phyloP scores from a whole-genome alignment of 148 eudicot genomes.

The Chenopodium album region DNA sequence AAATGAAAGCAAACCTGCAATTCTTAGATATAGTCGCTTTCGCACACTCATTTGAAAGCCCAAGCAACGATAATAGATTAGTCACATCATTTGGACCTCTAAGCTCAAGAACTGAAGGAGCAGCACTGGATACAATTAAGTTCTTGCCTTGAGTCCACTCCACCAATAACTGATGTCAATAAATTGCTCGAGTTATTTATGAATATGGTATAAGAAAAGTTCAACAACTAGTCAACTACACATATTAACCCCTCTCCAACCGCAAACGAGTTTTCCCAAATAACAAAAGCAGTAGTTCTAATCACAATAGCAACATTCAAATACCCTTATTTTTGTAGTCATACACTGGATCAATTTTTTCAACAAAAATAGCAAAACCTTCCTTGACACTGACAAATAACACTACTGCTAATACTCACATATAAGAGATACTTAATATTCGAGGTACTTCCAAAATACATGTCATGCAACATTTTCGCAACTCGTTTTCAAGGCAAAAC shows the following conservation, averaged over 20 bases:
- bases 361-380: background rate
- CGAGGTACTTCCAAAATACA: background rate
- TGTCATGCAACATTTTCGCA: background rate
- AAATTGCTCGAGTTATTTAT: background rate
- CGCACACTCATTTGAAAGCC: constrained; percentile 71
- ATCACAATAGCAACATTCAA: background rate
- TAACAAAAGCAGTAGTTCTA: background rate
- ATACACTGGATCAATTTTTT: background rate
- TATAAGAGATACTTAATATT: background rate
- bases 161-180: constrained; percentile 59
- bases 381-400: background rate
- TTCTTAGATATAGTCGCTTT: constrained; percentile 83
- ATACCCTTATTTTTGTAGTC: background rate
- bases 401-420: background rate
- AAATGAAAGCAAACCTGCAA: constrained; percentile 58
- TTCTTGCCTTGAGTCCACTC: constrained; percentile 94
- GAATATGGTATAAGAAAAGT: background rate
- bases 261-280: no score
- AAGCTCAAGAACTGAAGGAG: constrained; percentile 72
- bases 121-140: constrained; percentile 74
- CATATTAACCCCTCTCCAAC: no score
- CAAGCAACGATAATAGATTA: constrained; percentile 67
- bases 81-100: constrained; percentile 92
- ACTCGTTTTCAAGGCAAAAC: background rate
- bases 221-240: no score